These are phyloP conservation scores for Hypoxylon sp. DNA, from an alignment of 2,329 filamentous ascomycete genomes.

Conservation along the genomic window DNA sequence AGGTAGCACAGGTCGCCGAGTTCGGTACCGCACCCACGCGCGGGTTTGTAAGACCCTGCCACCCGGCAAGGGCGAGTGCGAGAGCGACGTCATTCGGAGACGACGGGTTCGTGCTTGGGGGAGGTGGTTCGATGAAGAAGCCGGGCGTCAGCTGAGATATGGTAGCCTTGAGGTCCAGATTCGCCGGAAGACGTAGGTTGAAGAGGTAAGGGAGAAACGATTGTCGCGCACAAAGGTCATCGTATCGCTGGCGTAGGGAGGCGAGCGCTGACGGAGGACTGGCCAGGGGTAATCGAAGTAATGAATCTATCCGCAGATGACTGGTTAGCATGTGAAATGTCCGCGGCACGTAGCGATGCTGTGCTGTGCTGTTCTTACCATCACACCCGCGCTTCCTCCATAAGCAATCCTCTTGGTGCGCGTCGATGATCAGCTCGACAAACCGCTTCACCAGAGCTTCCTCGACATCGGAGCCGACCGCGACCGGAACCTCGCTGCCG, in stretches of 20 bases:
- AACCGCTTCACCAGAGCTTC: slow-evolving; percentile 80
- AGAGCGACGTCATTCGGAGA: slow-evolving; percentile 69
- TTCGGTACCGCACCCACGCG: slow-evolving; percentile 70
- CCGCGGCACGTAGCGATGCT: background rate
- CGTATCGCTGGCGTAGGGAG: slow-evolving; percentile 69
- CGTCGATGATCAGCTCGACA: slow-evolving; percentile 72
- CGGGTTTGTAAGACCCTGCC: slow-evolving; percentile 70
- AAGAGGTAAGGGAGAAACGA: slow-evolving; percentile 68
- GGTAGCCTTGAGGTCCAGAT: slow-evolving; percentile 59
- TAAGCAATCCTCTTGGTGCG: slow-evolving; percentile 81
- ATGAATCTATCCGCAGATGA: slow-evolving; percentile 55
- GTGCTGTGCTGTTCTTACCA: slow-evolving; percentile 56
- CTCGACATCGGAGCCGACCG: slow-evolving; percentile 69
- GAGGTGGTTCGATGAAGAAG: slow-evolving; percentile 61
- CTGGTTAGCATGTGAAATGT: slow-evolving; percentile 20
- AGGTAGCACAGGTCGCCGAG: slow-evolving; percentile 82
- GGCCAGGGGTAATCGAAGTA: slow-evolving; percentile 69
- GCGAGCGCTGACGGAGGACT: slow-evolving; percentile 67
- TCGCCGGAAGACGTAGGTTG: slow-evolving; percentile 65
- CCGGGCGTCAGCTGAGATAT: slow-evolving; percentile 59
- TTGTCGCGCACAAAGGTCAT: slow-evolving; percentile 63
- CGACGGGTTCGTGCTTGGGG: slow-evolving; percentile 42
- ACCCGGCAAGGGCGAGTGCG: slow-evolving; percentile 75
- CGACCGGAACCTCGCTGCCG: slow-evolving; percentile 61
- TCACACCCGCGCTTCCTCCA: slow-evolving; percentile 92